Evolutionary conservation across 192 early-diverging fungal species (phyloP).

Genomic region (Linderina pennispora): DNA sequence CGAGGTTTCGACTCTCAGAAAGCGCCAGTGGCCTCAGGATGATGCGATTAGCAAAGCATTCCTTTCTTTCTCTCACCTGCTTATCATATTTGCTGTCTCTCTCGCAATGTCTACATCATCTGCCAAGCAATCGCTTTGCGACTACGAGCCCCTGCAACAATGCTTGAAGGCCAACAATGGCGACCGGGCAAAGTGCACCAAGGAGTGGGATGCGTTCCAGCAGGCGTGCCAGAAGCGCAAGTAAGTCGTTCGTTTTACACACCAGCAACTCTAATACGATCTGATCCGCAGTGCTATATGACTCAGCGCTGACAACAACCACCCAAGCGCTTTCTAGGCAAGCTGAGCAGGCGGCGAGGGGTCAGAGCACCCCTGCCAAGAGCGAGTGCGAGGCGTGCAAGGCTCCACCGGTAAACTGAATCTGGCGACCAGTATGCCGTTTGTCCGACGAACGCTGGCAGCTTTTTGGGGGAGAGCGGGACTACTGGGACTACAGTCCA

Average conservation of each 20-base stretch:
- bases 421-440: not conserved
- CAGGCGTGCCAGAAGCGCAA: slow-evolving; percentile 48
- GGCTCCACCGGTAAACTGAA: slow-evolving; percentile 1
- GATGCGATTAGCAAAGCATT: too few relatives aligned
- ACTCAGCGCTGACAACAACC: not conserved
- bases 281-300: not conserved
- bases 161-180: slow-evolving; percentile 53
- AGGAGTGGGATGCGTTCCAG: slow-evolving; percentile 61
- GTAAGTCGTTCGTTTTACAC: slow-evolving; percentile 4
- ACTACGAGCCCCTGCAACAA: slow-evolving; percentile 52
- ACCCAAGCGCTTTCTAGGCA: slow-evolving; percentile 3
- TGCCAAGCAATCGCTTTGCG: slow-evolving; percentile 25
- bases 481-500: not conserved
- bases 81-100: too few relatives aligned
- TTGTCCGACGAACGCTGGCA: too few relatives aligned
- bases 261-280: not conserved
- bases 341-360: not conserved
- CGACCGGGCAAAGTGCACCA: slow-evolving; percentile 53
- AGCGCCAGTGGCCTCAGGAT: too few relatives aligned
- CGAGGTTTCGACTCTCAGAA: too few relatives aligned
- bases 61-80: too few relatives aligned
- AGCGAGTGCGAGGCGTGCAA: slow-evolving; percentile 18
- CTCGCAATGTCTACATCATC: too few relatives aligned
- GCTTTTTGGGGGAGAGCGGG: too few relatives aligned
- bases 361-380: not conserved